Base-by-base conservation (phyloP, 2,329 filamentous ascomycete genomes). In the Calonectria pauciramosa region DNA sequence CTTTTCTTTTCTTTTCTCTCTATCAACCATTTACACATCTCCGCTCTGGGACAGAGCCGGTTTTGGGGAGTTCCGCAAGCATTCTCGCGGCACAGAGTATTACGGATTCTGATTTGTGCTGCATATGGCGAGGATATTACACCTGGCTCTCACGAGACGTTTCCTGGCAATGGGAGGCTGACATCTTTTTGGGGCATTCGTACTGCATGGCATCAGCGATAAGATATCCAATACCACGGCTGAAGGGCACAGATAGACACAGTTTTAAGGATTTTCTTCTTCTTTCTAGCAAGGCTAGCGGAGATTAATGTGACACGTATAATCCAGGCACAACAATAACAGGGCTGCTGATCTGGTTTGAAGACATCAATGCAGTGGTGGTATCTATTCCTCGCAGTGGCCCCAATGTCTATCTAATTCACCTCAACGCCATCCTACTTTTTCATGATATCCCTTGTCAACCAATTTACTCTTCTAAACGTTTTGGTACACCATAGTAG, bases 121-220 rank as follows among this genome's bases (percentile, higher is more conserved):
- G 59, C 72, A 73, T 71, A 54, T 54, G 47, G 74, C 69, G 70
- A 71, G 36, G 38, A 68, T 59, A 51, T 71, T 78, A 79, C 68
- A 82, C 72, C 71, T 73, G 76, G 76, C 81, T 82, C 81, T 83
- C 81, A 79, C 81, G 81, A 82, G 81, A 79, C 70, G 76, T 71
- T 75, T 81, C 68, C 73, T 70, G 76, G 68, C 30, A 67, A 41
- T 64, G 67, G 65, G 69, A 41, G 44, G 63, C 36, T 41, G 68
- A 65, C 41, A 47, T 51, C 23, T 68, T 72, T 77, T 77, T 75
- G 70, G 56, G 59, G 71, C 67, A 69, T 68, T 71, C 38, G 51
- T 56, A 51, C 74, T 60, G 71, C 70, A 76, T 73, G 69, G 67
- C 71, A 74, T 73, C 67, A 75, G 77, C 74, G 73, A 75, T 65